Base-by-base conservation (phyloP, 495 filamentous ascomycete genomes). In the Chaetomium fimeti region DNA sequence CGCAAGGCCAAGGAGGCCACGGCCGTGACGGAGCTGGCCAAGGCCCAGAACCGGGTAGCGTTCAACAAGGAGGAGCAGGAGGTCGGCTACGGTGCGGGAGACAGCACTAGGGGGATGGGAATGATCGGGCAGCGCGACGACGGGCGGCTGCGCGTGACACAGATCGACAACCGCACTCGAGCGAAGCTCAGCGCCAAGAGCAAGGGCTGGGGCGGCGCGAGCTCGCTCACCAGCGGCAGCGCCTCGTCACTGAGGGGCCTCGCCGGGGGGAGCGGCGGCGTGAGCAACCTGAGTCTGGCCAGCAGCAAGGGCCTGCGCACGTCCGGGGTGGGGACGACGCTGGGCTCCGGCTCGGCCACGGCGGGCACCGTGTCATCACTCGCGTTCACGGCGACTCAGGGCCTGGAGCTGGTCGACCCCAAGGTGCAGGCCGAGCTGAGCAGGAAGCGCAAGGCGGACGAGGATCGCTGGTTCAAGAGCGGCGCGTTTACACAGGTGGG, bases 21-120 rank as follows among this genome's bases (percentile, higher is more conserved):
- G 7, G 93, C 94, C 63, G 96, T 97, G 92, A 98, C 94, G 2
- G 94, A 98, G 61, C 80, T 98, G 36, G 89, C 92, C 61, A 98
- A 98, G 72, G 92, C 93, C 9, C 93, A 97, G 77, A 98, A 98
- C 77, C 86, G 94, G 25, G 88, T 98, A 83, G 92, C 89, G 0
- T 98, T 98, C 68, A 93, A 93, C 57, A 94, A 95, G 70, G 94
- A 98, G 70, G 94, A 98, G 75, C 86, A 88, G 66, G 94, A 98
- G 76, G 89, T 94, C 22, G 94, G 94, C 16, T 98, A 95, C 73
- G 94, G 92, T 16, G 85, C 85, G 12, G 90, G 93, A 32, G 92
- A 96, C 65, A 85, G 86, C 64, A 96, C 93, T 6, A 86, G 88
- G 63, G 94, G 94, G 28, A 75, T 98, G 68, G 94, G 94, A 57